phyloP scores from a whole-genome alignment of 192 early-diverging fungal species.

The Anaeromyces robustus region DNA sequence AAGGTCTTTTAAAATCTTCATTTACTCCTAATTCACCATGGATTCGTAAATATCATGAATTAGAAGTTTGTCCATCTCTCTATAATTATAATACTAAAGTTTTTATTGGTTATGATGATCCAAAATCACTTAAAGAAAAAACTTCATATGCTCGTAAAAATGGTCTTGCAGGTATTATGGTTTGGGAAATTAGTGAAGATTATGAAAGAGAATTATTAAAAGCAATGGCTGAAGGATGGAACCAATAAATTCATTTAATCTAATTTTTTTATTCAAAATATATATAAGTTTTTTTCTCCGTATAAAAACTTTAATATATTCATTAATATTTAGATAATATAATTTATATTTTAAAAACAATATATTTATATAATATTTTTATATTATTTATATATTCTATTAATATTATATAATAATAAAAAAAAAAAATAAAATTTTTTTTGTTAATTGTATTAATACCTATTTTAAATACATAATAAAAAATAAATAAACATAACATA shows the following conservation, averaged over 20 bases:
- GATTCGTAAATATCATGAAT: conserved; percentile 33
- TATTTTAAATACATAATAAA: too few species aligned
- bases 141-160: conserved; percentile 29
- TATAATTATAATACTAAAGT: conserved; percentile 36
- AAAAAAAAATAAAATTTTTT: too few species aligned
- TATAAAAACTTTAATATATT: too few species aligned
- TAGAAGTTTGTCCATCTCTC: conserved; percentile 31
- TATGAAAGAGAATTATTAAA: background rate
- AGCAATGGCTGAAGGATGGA: background rate
- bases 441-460: too few species aligned
- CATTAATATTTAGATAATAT: too few species aligned
- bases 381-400: too few species aligned
- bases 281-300: too few species aligned
- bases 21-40: conserved; percentile 30
- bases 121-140: conserved; percentile 43
- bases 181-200: conserved; percentile 9
- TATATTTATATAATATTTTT: too few species aligned
- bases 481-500: too few species aligned
- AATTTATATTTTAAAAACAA: too few species aligned
- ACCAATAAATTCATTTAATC: background rate
- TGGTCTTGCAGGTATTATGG: conserved; percentile 38
- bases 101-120: conserved; percentile 67
- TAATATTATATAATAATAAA: too few species aligned
- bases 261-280: too few species aligned
- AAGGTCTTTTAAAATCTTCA: conserved; percentile 23